Conservation (phyloP, 2,329 filamentous ascomycete species). For the Epichloe sibirici region DNA sequence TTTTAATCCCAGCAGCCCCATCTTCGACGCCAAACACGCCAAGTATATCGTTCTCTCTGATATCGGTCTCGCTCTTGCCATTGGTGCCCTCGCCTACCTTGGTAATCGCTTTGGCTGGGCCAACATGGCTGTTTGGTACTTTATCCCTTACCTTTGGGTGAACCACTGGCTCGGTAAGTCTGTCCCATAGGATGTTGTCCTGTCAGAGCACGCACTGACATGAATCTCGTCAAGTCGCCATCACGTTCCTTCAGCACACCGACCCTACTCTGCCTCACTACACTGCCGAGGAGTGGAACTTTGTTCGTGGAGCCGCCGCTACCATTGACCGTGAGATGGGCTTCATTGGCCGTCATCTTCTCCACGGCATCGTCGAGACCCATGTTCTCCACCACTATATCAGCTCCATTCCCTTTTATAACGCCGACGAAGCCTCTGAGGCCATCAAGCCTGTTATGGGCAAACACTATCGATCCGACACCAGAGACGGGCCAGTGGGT, state of each 20-base stretch:
- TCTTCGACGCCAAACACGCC: constrained; percentile 87
- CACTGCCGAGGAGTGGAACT: constrained; percentile 76
- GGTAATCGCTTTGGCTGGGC: constrained; percentile 67
- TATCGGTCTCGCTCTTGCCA: constrained; percentile 58
- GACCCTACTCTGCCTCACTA: constrained; percentile 92
- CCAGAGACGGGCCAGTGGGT: constrained; percentile 60
- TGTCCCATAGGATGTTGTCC: neutral
- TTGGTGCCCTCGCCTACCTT: constrained; percentile 51
- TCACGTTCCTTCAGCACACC: constrained; percentile 95
- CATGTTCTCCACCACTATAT: constrained; percentile 98
- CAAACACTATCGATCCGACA: constrained; percentile 80
- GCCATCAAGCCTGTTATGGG: constrained; percentile 95
- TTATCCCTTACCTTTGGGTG: constrained; percentile 90
- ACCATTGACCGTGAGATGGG: constrained; percentile 97
- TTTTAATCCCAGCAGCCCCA: constrained; percentile 75
- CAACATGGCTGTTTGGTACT: constrained; percentile 92
- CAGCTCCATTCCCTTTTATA: constrained; percentile 90
- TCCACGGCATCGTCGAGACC: constrained; percentile 96
- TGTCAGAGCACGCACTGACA: constrained; percentile 11
- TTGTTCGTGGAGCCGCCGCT: constrained; percentile 81
- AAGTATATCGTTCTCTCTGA: constrained; percentile 80
- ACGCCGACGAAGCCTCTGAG: constrained; percentile 87
- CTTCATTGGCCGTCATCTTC: constrained; percentile 79
- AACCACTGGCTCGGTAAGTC: constrained; percentile 95
- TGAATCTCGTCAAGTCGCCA: constrained; percentile 62